Evolutionary conservation across 345 rosid species (phyloP).

Genomic region (Hirschfeldia incana): DNA sequence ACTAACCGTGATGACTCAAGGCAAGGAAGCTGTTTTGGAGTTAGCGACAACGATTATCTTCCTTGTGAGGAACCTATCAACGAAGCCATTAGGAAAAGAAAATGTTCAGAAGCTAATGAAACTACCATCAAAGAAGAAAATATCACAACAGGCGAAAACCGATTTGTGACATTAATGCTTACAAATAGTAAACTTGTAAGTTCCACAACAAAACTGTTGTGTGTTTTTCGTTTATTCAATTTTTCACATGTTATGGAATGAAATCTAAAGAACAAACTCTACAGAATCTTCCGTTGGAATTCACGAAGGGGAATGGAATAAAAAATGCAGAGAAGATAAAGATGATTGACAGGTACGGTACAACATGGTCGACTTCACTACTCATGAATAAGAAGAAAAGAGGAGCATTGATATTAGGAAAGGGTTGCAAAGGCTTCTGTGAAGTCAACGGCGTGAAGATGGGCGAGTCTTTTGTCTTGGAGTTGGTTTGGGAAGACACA

Average conservation of each 20-base stretch:
- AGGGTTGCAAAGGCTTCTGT: constrained; percentile 2
- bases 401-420: constrained; percentile 16
- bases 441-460: constrained; percentile 9
- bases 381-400: not conserved
- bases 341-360: constrained; percentile 6
- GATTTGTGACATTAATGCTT: constrained; percentile 4
- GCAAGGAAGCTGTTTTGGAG: no score
- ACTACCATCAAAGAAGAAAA: not conserved
- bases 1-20: not conserved
- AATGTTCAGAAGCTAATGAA: not conserved
- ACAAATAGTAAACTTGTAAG: constrained; percentile 5
- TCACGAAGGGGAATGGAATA: constrained; percentile 1
- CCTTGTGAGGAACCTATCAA: no score
- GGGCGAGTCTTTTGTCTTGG: constrained; percentile 20
- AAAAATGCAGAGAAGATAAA: constrained; percentile 4
- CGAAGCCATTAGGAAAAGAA: no score
- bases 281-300: constrained; percentile 24
- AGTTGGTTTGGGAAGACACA: constrained; percentile 29
- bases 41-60: no score
- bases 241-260: not conserved
- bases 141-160: not conserved
- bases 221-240: not conserved
- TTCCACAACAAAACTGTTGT: constrained; percentile 2
- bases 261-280: not conserved
- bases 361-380: constrained; percentile 10